Conservation (phyloP, 2,329 filamentous ascomycete species). For the Fusarium newnesense region DNA sequence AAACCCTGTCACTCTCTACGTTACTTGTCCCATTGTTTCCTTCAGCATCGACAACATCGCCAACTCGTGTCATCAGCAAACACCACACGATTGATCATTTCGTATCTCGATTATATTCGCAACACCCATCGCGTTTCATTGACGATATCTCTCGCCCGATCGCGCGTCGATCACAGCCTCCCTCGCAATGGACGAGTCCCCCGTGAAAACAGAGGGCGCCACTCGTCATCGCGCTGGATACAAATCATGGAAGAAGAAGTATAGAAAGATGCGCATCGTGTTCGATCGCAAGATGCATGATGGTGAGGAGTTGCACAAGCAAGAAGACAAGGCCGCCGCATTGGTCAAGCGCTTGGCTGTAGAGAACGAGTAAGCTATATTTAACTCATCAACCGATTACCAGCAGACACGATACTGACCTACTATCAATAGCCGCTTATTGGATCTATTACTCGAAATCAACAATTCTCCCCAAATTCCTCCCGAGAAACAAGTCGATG, state of each 20-base stretch:
- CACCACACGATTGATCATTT: conserved; percentile 10
- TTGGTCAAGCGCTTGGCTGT: conserved; percentile 86
- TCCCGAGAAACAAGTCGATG: conserved; percentile 77
- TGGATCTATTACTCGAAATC: conserved; percentile 89
- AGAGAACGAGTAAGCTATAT: conserved; percentile 84
- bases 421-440: conserved; percentile 72
- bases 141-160: conserved; percentile 2
- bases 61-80: conserved; percentile 15
- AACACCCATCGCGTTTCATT: conserved; percentile 10
- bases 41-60: conserved; percentile 25
- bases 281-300: conserved; percentile 84
- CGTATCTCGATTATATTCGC: not conserved
- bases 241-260: conserved; percentile 90
- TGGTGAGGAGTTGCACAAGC: conserved; percentile 82
- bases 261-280: conserved; percentile 84
- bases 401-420: conserved; percentile 31
- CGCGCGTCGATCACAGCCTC: conserved; percentile 13
- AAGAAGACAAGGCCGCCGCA: conserved; percentile 82
- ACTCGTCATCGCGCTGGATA: conserved; percentile 60
- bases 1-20: conserved; percentile 19
- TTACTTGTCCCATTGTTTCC: conserved; percentile 19
- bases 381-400: not conserved
- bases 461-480: conserved; percentile 86
- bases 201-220: conserved; percentile 58
- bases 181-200: conserved; percentile 47